phyloP scores from a whole-genome alignment of 345 rosid species.

The Barbarea vulgaris region DNA sequence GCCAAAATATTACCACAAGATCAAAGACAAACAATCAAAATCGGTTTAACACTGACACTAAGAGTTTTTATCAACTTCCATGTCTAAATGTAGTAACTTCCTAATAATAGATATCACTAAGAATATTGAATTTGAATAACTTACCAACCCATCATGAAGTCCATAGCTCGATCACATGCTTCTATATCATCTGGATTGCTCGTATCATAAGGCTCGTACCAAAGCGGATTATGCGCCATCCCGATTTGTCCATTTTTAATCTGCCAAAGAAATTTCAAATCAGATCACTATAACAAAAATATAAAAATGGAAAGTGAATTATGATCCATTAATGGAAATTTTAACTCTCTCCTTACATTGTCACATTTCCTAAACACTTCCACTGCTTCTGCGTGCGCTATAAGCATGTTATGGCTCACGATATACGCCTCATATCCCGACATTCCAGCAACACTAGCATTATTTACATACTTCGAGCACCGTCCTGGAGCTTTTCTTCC shows the following conservation, averaged over 20 bases:
- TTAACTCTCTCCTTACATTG: conserved; percentile 29
- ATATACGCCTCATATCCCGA: conserved; percentile 45
- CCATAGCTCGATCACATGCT: conserved; percentile 43
- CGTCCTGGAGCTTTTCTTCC: conserved; percentile 48
- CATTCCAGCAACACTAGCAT: conserved; percentile 42
- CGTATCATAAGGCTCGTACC: conserved; percentile 43
- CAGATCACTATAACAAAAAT: neutral
- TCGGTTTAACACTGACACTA: neutral
- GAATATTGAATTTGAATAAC: neutral
- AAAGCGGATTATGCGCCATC: conserved; percentile 40
- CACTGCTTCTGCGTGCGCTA: conserved; percentile 43
- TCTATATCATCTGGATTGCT: conserved; percentile 35
- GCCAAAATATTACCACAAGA: neutral
- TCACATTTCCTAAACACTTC: conserved; percentile 42
- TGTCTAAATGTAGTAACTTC: neutral
- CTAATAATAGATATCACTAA: neutral
- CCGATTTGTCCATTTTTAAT: conserved; percentile 40
- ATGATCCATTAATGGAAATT: neutral
- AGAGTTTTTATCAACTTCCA: too few relatives aligned
- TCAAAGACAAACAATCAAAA: conserved; percentile 19
- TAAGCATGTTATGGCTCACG: conserved; percentile 43
- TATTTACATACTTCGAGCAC: conserved; percentile 37
- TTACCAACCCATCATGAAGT: conserved; percentile 48
- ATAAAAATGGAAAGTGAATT: neutral
- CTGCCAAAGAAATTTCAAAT: conserved; percentile 26